These are phyloP conservation scores for Paracamarosporium sp. DNA, from an alignment of 2,329 filamentous ascomycete genomes.

Conservation along the genomic window DNA sequence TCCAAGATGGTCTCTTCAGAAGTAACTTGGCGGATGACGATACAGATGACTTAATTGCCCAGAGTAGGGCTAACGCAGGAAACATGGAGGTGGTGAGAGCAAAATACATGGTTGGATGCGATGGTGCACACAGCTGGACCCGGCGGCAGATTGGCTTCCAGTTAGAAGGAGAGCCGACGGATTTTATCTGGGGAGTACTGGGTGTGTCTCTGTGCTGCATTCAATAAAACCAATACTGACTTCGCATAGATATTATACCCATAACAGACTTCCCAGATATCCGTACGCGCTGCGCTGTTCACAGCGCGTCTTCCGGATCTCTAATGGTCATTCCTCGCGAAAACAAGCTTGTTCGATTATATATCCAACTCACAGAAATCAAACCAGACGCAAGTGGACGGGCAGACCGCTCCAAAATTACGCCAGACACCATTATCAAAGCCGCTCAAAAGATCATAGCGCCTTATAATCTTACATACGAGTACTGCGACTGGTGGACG, in stretches of 20 bases:
- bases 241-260: slow-evolving; percentile 54
- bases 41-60: slow-evolving; percentile 59
- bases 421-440: slow-evolving; percentile 66
- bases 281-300: slow-evolving; percentile 64
- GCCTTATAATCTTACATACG: slow-evolving; percentile 71
- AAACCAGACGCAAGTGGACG: slow-evolving; percentile 53
- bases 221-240: slow-evolving; percentile 17
- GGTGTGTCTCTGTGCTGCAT: slow-evolving; percentile 30
- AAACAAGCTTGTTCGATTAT: slow-evolving; percentile 67
- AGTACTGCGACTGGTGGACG: slow-evolving; percentile 72
- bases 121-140: slow-evolving; percentile 73
- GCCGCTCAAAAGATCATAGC: slow-evolving; percentile 69
- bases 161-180: slow-evolving; percentile 63
- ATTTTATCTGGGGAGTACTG: slow-evolving; percentile 61
- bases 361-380: slow-evolving; percentile 66
- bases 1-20: slow-evolving; percentile 63
- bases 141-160: slow-evolving; percentile 64
- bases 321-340: slow-evolving; percentile 72
- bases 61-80: slow-evolving; percentile 44
- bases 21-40: slow-evolving; percentile 66
- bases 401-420: slow-evolving; percentile 68
- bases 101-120: slow-evolving; percentile 72
- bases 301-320: slow-evolving; percentile 62
- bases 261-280: slow-evolving; percentile 67
- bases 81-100: slow-evolving; percentile 56